phyloP scores from a whole-genome alignment of 805 yeast genomes.

The Isabelozyma rhagii region DNA sequence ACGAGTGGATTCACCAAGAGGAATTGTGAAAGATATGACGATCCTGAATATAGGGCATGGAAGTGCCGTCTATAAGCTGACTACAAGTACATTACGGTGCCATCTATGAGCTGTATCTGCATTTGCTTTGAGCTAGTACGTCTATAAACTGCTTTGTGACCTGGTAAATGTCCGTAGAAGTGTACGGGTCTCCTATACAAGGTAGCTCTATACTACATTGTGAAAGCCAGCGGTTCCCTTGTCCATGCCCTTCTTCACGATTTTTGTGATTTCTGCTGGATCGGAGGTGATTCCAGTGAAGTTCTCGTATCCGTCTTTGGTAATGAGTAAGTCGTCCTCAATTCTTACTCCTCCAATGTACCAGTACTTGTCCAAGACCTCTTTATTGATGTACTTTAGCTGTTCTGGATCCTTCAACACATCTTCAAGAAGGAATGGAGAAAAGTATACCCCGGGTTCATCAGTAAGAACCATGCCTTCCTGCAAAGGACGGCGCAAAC shows the following conservation, averaged over 20 bases:
- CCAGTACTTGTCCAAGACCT: constrained; percentile 72
- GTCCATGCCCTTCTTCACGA: constrained; percentile 67
- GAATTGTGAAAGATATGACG: no score
- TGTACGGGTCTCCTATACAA: no score
- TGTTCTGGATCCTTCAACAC: constrained; percentile 48
- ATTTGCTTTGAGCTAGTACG: no score
- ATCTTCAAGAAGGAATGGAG: constrained; percentile 72
- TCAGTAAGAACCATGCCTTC: constrained; percentile 86
- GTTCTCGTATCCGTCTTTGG: constrained; percentile 73
- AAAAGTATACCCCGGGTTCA: constrained; percentile 94
- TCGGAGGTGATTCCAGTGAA: constrained; percentile 82
- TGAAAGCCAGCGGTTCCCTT: constrained; percentile 68
- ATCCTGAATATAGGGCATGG: no score
- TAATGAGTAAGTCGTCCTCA: constrained; percentile 87
- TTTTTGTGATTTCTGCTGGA: constrained; percentile 73
- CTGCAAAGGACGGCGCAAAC: constrained; percentile 72
- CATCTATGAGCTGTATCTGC: no score
- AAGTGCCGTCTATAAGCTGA: no score
- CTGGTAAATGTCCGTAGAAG: no score
- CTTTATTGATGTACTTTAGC: constrained; percentile 57
- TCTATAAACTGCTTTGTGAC: no score
- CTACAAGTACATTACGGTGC: no score
- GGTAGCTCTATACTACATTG: constrained; percentile 26
- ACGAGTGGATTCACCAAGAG: no score
- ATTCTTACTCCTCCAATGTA: constrained; percentile 96